Percentiles rank a stretch among this genome's conserved stretches.
Conservation (phyloP, 176 grass and related monocot genomes). For the Cymbopogon citratus region DNA sequence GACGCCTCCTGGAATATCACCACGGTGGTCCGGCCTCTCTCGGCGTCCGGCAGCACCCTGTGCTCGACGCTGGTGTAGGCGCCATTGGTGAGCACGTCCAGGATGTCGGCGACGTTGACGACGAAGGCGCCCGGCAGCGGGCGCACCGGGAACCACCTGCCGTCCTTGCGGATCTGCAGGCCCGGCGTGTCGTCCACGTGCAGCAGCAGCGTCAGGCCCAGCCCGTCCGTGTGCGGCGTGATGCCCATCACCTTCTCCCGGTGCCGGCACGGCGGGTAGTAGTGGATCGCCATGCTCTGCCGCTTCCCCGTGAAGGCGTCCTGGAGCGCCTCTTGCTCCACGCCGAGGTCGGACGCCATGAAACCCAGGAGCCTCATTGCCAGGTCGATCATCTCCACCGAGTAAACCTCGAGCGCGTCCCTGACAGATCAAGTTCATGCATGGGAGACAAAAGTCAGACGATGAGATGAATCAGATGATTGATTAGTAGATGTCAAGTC, state of each 20-base stretch:
- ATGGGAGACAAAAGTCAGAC: background rate
- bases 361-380: background rate
- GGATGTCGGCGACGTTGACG: constrained; percentile 15
- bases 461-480: no score
- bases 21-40: background rate
- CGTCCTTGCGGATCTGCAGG: constrained; percentile 6
- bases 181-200: background rate
- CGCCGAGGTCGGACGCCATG: background rate
- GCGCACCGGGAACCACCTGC: constrained; percentile 15
- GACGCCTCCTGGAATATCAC: background rate
- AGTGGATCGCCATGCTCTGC: background rate
- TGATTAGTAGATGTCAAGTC: no score
- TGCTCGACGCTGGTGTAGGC: constrained; percentile 15
- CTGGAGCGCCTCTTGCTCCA: background rate
- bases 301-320: background rate
- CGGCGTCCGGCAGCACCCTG: background rate
- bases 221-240: constrained; percentile 4
- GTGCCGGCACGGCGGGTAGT: constrained; percentile 12
- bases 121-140: constrained; percentile 6
- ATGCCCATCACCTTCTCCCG: constrained; percentile 19
- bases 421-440: background rate
- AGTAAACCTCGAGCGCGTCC: background rate
- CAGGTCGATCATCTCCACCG: background rate
- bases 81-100: constrained; percentile 12
- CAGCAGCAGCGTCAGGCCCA: constrained; percentile 1